Evolutionary conservation across 208 protist genomes (phyloP).

Genomic region (Leptomonas pyrrhocoris): DNA sequence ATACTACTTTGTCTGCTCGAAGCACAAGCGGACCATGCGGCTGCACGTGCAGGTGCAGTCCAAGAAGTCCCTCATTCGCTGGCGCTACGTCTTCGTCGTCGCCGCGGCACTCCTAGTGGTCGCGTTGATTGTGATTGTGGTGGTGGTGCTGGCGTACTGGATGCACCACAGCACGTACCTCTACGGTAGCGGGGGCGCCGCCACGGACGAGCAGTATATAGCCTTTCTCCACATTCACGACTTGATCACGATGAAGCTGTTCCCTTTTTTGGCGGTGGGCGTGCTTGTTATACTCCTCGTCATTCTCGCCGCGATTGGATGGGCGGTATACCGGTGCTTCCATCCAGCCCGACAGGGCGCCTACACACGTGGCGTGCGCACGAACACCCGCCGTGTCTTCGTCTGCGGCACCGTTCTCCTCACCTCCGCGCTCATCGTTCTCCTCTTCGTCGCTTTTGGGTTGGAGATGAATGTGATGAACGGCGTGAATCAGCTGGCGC

Average conservation of each 20-base stretch:
- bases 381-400: constrained; percentile 6
- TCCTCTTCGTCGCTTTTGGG: constrained; percentile 36
- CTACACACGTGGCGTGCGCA: constrained; percentile 21
- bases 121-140: constrained; percentile 28
- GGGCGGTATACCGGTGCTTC: constrained; percentile 26
- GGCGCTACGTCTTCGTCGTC: constrained; percentile 22
- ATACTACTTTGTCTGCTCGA: constrained; percentile 41
- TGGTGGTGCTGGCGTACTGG: constrained; percentile 39
- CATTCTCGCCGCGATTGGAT: constrained; percentile 16
- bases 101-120: constrained; percentile 2
- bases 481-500: constrained; percentile 31
- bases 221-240: constrained; percentile 32
- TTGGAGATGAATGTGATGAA: constrained; percentile 40
- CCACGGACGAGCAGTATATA: constrained; percentile 34
- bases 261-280: constrained; percentile 32
- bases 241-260: constrained; percentile 34
- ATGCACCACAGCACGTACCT: constrained; percentile 33
- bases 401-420: constrained; percentile 8
- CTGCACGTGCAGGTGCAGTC: constrained; percentile 38
- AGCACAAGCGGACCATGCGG: constrained; percentile 26
- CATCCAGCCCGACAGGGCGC: constrained; percentile 12
- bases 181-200: constrained; percentile 18
- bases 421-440: constrained; percentile 20
- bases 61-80: not conserved
- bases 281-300: constrained; percentile 35